These are phyloP conservation scores for Bisporella sp. DNA, from an alignment of 2,329 filamentous ascomycete genomes.

Conservation along the genomic window DNA sequence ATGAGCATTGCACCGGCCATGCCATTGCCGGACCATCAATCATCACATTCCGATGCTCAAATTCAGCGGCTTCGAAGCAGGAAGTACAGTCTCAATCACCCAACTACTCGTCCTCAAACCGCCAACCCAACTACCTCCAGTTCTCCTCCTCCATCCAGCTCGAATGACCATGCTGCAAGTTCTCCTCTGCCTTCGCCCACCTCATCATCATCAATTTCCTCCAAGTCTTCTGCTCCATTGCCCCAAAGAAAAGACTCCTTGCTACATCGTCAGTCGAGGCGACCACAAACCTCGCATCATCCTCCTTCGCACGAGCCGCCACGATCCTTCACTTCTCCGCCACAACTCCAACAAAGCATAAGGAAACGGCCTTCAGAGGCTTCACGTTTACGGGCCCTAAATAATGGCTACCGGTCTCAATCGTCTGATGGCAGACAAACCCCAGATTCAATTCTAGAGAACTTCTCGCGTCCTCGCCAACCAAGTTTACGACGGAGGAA, in stretches of 20 bases:
- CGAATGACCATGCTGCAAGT: neutral
- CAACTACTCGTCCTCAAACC: too few species aligned
- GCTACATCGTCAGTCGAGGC: constrained; percentile 6
- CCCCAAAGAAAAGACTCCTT: neutral
- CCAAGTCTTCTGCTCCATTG: too few species aligned
- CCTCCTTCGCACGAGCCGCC: constrained; percentile 9
- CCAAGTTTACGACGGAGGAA: constrained; percentile 20
- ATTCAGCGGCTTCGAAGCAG: too few species aligned
- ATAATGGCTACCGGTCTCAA: constrained; percentile 23
- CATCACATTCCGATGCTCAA: too few species aligned
- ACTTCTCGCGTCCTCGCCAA: constrained; percentile 24
- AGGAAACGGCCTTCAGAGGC: constrained; percentile 26
- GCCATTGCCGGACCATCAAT: too few species aligned
- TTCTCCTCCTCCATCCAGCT: neutral
- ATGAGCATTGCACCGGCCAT: too few species aligned
- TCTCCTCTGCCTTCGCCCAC: too few species aligned
- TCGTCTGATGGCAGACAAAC: constrained; percentile 18
- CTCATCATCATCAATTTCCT: too few species aligned
- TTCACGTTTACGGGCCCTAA: constrained; percentile 24
- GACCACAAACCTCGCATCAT: constrained; percentile 20
- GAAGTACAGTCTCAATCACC: too few species aligned
- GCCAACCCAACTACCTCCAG: too few species aligned
- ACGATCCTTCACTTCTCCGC: constrained; percentile 18
- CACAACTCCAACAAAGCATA: constrained; percentile 13
- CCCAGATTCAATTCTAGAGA: constrained; percentile 18